Conservation (phyloP, 2,329 filamentous ascomycete genomes). For the Metarhizium album region DNA sequence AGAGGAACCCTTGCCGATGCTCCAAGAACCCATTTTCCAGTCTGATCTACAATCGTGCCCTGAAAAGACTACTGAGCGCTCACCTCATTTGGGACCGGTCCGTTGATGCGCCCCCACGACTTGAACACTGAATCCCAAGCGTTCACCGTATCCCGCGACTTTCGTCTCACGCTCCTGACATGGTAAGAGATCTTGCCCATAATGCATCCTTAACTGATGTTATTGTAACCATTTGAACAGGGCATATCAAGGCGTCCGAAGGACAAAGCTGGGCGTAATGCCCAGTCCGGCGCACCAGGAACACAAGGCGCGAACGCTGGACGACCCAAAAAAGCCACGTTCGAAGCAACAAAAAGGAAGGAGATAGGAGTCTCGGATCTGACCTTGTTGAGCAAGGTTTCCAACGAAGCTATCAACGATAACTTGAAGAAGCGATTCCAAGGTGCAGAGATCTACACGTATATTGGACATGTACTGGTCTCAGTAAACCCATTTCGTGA, state of each 20-base stretch:
- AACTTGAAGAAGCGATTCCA: conserved; percentile 98
- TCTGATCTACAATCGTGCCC: neutral
- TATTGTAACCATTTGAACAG: conserved; percentile 11
- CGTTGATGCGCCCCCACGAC: conserved; percentile 4
- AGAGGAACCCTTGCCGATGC: neutral
- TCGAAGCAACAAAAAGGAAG: conserved; percentile 96
- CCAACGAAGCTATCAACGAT: conserved; percentile 98
- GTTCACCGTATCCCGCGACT: conserved; percentile 4
- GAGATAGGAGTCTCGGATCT: conserved; percentile 97
- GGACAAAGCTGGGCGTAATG: conserved; percentile 27
- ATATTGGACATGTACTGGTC: conserved; percentile 98
- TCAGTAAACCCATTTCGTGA: conserved; percentile 98
- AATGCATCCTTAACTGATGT: conserved; percentile 5
- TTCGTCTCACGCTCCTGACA: conserved; percentile 13
- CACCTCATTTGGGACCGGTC: conserved; percentile 14
- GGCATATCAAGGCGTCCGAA: conserved; percentile 31
- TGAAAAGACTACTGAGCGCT: conserved; percentile 10
- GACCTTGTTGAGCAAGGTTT: conserved; percentile 95
- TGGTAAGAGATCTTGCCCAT: conserved; percentile 20
- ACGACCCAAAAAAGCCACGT: conserved; percentile 89
- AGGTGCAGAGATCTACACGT: conserved; percentile 96
- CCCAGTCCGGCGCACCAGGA: conserved; percentile 28
- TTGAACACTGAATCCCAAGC: neutral
- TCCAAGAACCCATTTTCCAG: neutral
- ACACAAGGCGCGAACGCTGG: conserved; percentile 27